These are phyloP conservation scores for Seiridium unicorne DNA, from an alignment of 2,329 filamentous ascomycete species.

Conservation along the genomic window DNA sequence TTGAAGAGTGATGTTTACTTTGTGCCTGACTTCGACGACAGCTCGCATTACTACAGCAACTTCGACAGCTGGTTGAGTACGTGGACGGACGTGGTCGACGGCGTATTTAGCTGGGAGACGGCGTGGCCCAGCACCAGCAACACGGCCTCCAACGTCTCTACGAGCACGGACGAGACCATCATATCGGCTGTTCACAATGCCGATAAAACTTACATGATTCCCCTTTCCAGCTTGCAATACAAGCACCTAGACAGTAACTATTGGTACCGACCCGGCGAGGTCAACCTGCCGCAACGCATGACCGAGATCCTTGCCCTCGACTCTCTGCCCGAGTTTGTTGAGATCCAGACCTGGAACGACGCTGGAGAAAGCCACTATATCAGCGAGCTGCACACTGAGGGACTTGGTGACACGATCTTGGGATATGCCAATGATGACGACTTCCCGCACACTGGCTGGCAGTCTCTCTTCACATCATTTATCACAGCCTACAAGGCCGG, in stretches of 20 bases:
- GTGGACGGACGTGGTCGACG: conserved; percentile 30
- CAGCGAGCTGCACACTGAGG: conserved; percentile 30
- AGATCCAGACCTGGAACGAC: conserved; percentile 30
- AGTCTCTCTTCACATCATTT: conserved; percentile 32
- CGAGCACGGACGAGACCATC: conserved; percentile 19
- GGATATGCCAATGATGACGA: conserved; percentile 27
- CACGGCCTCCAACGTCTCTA: conserved; percentile 22
- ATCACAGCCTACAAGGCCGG: conserved; percentile 30
- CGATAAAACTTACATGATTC: conserved; percentile 34
- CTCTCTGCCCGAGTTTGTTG: conserved; percentile 25
- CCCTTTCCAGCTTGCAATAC: conserved; percentile 29
- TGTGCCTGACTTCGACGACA: conserved; percentile 29
- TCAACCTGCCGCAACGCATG: conserved; percentile 33
- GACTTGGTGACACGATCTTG: conserved; percentile 21
- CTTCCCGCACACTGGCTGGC: conserved; percentile 30
- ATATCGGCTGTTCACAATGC: conserved; percentile 18
- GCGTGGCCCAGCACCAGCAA: conserved; percentile 29
- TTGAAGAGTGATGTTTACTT: conserved; percentile 27
- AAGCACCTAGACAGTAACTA: conserved; percentile 28
- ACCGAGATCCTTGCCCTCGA: conserved; percentile 29
- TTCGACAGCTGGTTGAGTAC: conserved; percentile 22
- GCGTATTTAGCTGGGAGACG: conserved; percentile 36
- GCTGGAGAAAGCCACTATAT: conserved; percentile 30
- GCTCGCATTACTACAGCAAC: conserved; percentile 29
- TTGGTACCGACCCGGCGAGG: conserved; percentile 30